A percentile compares a stretch with the other conserved stretches of the same genome.
Conservation (phyloP, 2,329 filamentous ascomycete genomes). For the Macroventuria anomochaeta region DNA sequence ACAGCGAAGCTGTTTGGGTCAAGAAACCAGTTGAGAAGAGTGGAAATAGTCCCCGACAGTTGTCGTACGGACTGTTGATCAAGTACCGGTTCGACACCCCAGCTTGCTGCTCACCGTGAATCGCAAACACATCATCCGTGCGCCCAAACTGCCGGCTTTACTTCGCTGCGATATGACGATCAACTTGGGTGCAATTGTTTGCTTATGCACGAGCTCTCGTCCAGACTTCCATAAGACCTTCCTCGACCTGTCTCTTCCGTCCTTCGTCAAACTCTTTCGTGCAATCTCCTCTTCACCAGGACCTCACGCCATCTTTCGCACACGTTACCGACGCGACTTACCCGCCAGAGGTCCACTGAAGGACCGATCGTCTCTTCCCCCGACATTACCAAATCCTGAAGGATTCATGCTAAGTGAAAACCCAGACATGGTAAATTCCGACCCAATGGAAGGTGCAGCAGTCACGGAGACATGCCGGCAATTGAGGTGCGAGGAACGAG, state of each 20-base stretch:
- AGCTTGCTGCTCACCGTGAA: background rate
- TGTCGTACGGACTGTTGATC: slow-evolving; percentile 3
- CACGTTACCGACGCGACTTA: no score
- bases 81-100: background rate
- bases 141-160: slow-evolving; percentile 4
- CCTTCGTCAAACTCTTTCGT: background rate
- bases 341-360: background rate
- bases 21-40: background rate
- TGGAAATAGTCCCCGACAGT: background rate
- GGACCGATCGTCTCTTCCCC: background rate
- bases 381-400: slow-evolving; percentile 5
- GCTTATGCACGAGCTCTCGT: background rate
- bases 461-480: background rate
- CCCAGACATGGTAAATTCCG: background rate
- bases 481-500: background rate
- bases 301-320: background rate
- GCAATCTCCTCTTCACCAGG: slow-evolving; percentile 1
- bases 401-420: background rate
- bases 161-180: slow-evolving; percentile 5
- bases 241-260: background rate
- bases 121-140: slow-evolving; percentile 2
- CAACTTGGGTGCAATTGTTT: background rate
- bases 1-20: background rate
- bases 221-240: background rate
- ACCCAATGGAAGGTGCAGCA: slow-evolving; percentile 2